These are phyloP conservation scores for Syncephalastrum racemosum DNA, from an alignment of 371 early-diverging fungal genomes.

Conservation along the genomic window DNA sequence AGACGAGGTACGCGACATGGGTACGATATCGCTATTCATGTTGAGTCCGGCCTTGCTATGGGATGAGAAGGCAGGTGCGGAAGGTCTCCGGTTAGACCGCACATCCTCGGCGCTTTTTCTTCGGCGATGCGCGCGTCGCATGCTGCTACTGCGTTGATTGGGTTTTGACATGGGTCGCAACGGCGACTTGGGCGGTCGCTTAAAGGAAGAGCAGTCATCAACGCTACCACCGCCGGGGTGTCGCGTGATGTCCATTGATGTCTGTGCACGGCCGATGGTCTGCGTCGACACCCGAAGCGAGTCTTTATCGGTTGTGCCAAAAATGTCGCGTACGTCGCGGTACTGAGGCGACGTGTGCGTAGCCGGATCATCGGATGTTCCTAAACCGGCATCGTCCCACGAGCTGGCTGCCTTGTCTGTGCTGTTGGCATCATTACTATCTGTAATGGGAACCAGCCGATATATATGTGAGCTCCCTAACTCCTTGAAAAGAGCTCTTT, in stretches of 20 bases:
- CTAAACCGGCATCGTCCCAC: too few species aligned
- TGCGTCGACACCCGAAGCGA: not conserved
- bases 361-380: not conserved
- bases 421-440: not conserved
- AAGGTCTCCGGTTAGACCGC: slow-evolving; percentile 9
- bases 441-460: not conserved
- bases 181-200: slow-evolving; percentile 46
- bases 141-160: slow-evolving; percentile 9
- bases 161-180: slow-evolving; percentile 21
- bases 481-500: slow-evolving; percentile 5
- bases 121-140: slow-evolving; percentile 11
- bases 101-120: slow-evolving; percentile 17
- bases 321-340: slow-evolving; percentile 39
- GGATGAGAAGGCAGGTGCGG: slow-evolving; percentile 16
- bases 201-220: slow-evolving; percentile 15
- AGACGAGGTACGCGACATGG: slow-evolving; percentile 25
- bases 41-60: slow-evolving; percentile 3
- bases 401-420: not conserved
- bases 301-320: slow-evolving; percentile 16
- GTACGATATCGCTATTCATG: not conserved
- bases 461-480: not conserved
- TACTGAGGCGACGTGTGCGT: slow-evolving; percentile 9
- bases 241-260: slow-evolving; percentile 7
- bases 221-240: slow-evolving; percentile 1
- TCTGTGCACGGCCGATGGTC: slow-evolving; percentile 2